Percentiles rank a stretch among this genome's conserved stretches.
Conservation (phyloP, 2,329 filamentous ascomycete genomes). For the Colletotrichum siamense region DNA sequence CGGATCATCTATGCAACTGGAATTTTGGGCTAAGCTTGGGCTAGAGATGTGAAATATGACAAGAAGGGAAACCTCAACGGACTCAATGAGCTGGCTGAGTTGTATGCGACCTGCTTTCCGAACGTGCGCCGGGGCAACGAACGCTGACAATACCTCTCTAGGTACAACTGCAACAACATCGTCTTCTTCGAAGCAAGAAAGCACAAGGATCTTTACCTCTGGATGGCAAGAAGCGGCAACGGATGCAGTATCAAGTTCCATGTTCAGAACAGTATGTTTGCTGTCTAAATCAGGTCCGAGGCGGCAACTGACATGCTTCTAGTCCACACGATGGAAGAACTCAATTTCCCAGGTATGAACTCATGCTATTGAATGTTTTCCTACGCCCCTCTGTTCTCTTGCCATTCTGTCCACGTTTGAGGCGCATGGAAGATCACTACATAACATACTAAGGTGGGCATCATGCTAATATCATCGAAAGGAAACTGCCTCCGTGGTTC, state of each 20-base stretch:
- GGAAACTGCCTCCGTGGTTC: slow-evolving; percentile 59
- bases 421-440: neutral
- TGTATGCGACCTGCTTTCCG: slow-evolving; percentile 59
- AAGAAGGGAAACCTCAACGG: slow-evolving; percentile 88
- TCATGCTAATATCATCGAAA: slow-evolving; percentile 68
- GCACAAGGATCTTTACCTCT: slow-evolving; percentile 87
- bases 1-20: neutral
- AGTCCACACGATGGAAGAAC: slow-evolving; percentile 96
- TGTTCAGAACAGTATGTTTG: slow-evolving; percentile 70
- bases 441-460: neutral
- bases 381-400: neutral
- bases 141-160: neutral
- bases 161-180: neutral
- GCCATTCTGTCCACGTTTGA: neutral
- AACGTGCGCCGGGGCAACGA: neutral
- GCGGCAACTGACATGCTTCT: slow-evolving; percentile 26
- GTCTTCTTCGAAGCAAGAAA: slow-evolving; percentile 92
- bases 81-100: slow-evolving; percentile 74
- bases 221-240: slow-evolving; percentile 71
- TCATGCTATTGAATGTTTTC: slow-evolving; percentile 72
- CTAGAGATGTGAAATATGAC: slow-evolving; percentile 82
- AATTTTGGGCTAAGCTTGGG: neutral
- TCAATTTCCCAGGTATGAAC: slow-evolving; percentile 87
- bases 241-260: slow-evolving; percentile 70
- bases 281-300: neutral